Evolutionary conservation across 192 early-diverging fungal genomes (phyloP).

Genomic region (Diversispora eburnea): DNA sequence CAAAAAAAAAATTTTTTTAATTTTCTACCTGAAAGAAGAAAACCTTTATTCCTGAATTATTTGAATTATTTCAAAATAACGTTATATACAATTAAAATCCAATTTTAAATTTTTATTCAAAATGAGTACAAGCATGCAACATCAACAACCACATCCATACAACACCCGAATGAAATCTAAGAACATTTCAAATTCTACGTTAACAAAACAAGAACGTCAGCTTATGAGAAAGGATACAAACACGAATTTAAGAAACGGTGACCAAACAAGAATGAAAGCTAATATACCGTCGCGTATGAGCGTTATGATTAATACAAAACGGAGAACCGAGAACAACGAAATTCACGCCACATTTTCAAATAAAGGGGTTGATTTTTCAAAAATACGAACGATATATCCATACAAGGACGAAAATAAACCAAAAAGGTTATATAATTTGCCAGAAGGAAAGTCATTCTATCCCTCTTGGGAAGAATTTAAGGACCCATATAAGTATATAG

Average conservation of each 20-base stretch:
- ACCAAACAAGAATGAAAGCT: not conserved
- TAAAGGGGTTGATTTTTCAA: not conserved
- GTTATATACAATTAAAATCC: no score
- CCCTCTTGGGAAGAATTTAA: constrained; percentile 80
- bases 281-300: not conserved
- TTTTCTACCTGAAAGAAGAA: no score
- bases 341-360: not conserved
- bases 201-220: no score
- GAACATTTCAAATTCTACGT: not conserved
- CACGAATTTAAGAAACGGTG: not conserved
- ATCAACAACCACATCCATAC: not conserved
- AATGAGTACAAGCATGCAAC: no score
- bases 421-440: constrained; percentile 66
- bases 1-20: no score
- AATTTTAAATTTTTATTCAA: no score
- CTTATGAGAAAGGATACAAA: no score
- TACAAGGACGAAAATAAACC: constrained; percentile 32
- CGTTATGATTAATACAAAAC: not conserved
- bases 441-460: constrained; percentile 72
- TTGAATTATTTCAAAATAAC: no score
- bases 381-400: constrained; percentile 32
- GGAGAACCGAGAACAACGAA: not conserved
- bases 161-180: not conserved
- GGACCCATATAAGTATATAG: constrained; percentile 83
- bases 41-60: no score